A percentile compares a stretch with the other conserved stretches of the same genome.
phyloP scores from a whole-genome alignment of 176 grass and related monocot genomes.

The Rhipidocladum racemiflorum region DNA sequence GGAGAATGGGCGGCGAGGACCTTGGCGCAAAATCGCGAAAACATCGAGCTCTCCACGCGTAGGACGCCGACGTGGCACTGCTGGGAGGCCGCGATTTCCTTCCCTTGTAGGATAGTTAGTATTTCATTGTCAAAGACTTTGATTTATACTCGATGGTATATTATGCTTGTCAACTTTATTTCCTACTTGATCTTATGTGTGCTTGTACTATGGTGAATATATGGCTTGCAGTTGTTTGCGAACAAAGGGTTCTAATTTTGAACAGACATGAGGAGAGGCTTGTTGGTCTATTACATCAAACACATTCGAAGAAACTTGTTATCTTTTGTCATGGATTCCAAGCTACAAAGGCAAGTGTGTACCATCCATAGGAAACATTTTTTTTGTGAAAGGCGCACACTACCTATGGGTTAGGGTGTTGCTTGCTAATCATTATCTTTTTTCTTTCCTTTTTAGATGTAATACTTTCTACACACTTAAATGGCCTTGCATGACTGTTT shows the following conservation, averaged over 20 bases:
- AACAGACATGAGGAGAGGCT: conserved; percentile 74
- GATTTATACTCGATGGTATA: background rate
- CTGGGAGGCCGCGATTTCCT: no score
- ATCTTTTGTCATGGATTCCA: conserved; percentile 84
- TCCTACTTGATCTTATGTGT: background rate
- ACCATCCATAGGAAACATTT: background rate
- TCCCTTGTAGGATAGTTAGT: no score
- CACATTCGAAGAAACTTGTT: conserved; percentile 66
- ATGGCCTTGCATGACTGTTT: background rate
- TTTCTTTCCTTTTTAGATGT: background rate
- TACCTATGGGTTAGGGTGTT: no score
- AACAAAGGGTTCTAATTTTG: conserved; percentile 48
- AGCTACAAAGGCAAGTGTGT: conserved; percentile 69
- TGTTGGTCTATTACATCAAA: conserved; percentile 71
- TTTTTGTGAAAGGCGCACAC: background rate
- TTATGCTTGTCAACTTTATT: background rate
- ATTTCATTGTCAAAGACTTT: background rate
- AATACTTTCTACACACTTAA: background rate
- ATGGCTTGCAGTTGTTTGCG: conserved; percentile 26
- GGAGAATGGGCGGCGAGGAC: no score
- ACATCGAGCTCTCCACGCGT: no score
- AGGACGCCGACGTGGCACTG: no score
- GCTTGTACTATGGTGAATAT: conserved; percentile 4
- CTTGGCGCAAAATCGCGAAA: no score
- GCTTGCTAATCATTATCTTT: no score